Evolutionary conservation across 495 filamentous ascomycete species (phyloP).

Genomic region (Aspergillus sparsus): DNA sequence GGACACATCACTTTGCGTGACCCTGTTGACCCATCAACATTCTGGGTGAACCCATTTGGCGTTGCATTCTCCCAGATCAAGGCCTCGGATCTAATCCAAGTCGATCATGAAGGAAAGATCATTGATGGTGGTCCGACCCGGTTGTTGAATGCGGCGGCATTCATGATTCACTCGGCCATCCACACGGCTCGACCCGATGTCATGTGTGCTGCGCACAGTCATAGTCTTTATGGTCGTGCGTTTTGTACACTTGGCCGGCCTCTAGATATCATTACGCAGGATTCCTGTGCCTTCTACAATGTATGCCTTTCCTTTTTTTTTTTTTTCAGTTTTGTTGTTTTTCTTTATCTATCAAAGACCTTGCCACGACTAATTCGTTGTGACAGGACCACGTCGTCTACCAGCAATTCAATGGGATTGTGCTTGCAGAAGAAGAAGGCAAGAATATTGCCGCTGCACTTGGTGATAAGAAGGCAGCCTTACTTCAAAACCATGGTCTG

Average conservation of each 20-base stretch:
- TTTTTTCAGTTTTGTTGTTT: background rate
- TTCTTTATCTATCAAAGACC: no score
- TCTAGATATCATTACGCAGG: conserved; percentile 73
- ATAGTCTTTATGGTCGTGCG: conserved; percentile 68
- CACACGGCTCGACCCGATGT: conserved; percentile 73
- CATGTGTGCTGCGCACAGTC: conserved; percentile 69
- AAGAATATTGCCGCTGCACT: conserved; percentile 63
- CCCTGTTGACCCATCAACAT: conserved; percentile 65
- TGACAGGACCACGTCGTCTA: conserved; percentile 63
- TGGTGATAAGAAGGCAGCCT: conserved; percentile 66
- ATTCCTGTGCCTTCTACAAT: conserved; percentile 68
- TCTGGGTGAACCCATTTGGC: conserved; percentile 85
- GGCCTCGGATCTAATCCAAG: conserved; percentile 69
- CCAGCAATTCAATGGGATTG: conserved; percentile 68
- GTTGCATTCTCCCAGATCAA: conserved; percentile 69
- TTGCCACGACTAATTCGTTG: background rate
- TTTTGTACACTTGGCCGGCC: conserved; percentile 67
- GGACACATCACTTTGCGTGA: conserved; percentile 66
- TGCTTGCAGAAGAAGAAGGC: conserved; percentile 71
- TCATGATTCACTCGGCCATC: conserved; percentile 67
- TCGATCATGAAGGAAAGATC: conserved; percentile 63
- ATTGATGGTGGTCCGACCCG: conserved; percentile 66
- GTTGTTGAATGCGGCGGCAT: conserved; percentile 67
- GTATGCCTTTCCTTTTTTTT: conserved; percentile 16
- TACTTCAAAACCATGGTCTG: conserved; percentile 71